Percentiles rank a stretch among this genome's conserved stretches.
phyloP scores from a whole-genome alignment of 305 asterid species.

The Stenogyne calaminthoides region DNA sequence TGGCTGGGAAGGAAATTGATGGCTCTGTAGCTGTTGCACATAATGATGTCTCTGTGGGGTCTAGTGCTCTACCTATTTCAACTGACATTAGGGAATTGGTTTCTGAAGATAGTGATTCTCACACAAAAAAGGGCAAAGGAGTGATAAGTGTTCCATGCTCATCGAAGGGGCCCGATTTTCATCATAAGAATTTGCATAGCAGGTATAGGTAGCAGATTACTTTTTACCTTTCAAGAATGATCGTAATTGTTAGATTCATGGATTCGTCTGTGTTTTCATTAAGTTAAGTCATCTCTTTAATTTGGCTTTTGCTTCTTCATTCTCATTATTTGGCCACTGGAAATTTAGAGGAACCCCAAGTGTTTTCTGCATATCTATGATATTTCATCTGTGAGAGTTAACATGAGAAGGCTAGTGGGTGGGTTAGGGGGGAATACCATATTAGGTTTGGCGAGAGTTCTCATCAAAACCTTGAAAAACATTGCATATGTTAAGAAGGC shows the following conservation, averaged over 20 bases:
- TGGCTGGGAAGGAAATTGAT: slow-evolving; percentile 42
- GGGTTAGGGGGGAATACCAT: not conserved
- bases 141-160: slow-evolving; percentile 46
- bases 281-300: slow-evolving; percentile 16
- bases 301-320: slow-evolving; percentile 19
- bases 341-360: not conserved
- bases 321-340: slow-evolving; percentile 11
- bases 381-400: not conserved
- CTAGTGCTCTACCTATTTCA: slow-evolving; percentile 36
- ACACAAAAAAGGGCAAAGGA: slow-evolving; percentile 69
- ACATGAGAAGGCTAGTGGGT: not conserved
- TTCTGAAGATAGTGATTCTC: slow-evolving; percentile 47
- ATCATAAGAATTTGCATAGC: slow-evolving; percentile 33
- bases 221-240: not conserved
- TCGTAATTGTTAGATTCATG: slow-evolving; percentile 9
- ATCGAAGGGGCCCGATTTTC: slow-evolving; percentile 38
- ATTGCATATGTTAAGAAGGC: not conserved
- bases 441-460: not conserved
- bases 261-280: slow-evolving; percentile 15
- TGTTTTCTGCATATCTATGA: not conserved
- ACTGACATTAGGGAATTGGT: slow-evolving; percentile 47
- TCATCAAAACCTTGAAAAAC: not conserved
- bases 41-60: slow-evolving; percentile 32
- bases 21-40: slow-evolving; percentile 36
- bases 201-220: slow-evolving; percentile 43